These are phyloP conservation scores for Litsea cubeba DNA, from an alignment of 164 flowering plant genomes.

Conservation along the genomic window DNA sequence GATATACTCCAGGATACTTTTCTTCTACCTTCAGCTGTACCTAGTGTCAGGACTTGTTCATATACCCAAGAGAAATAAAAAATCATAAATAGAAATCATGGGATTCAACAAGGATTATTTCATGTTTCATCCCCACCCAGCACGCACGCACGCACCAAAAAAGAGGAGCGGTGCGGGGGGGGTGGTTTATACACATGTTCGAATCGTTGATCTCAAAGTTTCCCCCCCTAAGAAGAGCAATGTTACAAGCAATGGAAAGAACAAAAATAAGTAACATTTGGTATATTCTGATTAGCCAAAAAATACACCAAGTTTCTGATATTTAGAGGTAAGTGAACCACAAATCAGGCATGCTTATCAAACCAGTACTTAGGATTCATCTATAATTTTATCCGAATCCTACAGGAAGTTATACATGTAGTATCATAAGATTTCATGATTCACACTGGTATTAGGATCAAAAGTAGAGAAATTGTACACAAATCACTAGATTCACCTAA, in stretches of 20 bases:
- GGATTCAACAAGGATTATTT: neutral
- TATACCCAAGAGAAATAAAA: neutral
- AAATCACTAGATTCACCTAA: no score
- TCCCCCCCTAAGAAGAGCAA: neutral
- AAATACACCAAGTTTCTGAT: neutral
- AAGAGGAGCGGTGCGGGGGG: no score
- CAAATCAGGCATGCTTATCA: neutral
- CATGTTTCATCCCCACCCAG: neutral
- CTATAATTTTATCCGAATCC: neutral
- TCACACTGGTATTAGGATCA: no score
- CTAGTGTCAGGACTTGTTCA: neutral
- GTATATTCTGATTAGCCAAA: neutral
- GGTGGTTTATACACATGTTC: neutral
- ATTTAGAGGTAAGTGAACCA: neutral
- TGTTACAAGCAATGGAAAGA: neutral
- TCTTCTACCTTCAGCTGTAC: no score
- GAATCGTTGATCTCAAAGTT: neutral
- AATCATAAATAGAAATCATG: neutral
- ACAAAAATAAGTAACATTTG: neutral
- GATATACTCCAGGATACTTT: no score
- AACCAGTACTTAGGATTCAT: neutral
- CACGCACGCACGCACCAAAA: no score
- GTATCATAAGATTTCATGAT: no score
- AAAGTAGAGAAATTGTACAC: no score
- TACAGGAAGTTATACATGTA: no score